These are phyloP conservation scores for Uronychia binucleata DNA, from an alignment of 73 alveolate species.

Conservation along the genomic window DNA sequence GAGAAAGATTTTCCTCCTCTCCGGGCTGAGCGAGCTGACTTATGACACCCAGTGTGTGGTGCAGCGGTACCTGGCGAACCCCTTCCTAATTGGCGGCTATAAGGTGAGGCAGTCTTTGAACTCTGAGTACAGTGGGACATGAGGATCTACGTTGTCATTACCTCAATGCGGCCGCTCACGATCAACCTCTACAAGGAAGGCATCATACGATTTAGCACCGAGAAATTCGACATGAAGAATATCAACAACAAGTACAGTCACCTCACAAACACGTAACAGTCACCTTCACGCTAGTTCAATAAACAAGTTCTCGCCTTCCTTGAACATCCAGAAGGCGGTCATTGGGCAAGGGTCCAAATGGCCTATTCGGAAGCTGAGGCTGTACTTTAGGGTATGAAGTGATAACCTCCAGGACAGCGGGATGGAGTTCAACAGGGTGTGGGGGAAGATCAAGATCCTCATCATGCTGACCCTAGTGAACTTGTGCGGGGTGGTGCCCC, in stretches of 20 bases:
- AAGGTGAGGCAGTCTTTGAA: constrained; percentile 20
- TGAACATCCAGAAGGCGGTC: constrained; percentile 43
- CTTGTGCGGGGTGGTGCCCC: constrained; percentile 29
- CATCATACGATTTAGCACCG: constrained; percentile 56
- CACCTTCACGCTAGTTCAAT: constrained; percentile 14
- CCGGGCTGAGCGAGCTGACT: constrained; percentile 38
- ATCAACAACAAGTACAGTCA: constrained; percentile 50
- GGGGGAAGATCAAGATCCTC: constrained; percentile 48
- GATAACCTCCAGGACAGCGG: constrained; percentile 13
- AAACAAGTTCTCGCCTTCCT: constrained; percentile 53
- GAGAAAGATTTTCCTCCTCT: constrained; percentile 48
- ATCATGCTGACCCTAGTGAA: constrained; percentile 44
- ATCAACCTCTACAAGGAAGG: constrained; percentile 60
- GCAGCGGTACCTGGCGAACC: constrained; percentile 55
- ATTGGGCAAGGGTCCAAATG: constrained; percentile 61
- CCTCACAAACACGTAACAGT: constrained; percentile 33
- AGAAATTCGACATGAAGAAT: constrained; percentile 31
- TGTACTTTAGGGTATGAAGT: constrained; percentile 26
- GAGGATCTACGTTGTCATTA: constrained; percentile 58
- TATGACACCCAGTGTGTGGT: constrained; percentile 56
- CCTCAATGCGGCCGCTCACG: constrained; percentile 48
- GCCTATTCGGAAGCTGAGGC: constrained; percentile 48
- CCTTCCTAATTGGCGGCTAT: constrained; percentile 50
- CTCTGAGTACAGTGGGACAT: constrained; percentile 42
- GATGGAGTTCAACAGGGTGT: constrained; percentile 33